phyloP scores from a whole-genome alignment of 805 yeast species.

The Starmerella stellata region DNA sequence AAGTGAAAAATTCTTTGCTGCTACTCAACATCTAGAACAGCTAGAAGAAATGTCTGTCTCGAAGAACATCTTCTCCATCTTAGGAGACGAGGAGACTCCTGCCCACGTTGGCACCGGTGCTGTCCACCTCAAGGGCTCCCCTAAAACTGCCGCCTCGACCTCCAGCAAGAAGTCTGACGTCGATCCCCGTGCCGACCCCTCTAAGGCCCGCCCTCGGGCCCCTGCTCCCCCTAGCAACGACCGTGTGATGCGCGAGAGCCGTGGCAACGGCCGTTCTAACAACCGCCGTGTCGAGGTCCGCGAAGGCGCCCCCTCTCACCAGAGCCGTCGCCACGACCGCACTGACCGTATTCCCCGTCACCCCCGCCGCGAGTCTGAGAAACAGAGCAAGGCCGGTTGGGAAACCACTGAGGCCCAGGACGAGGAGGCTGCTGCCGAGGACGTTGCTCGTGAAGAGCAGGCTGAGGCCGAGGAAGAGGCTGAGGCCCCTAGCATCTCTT shows the following conservation, averaged over 20 bases:
- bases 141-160: slow-evolving; percentile 47
- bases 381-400: slow-evolving; percentile 75
- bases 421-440: slow-evolving; percentile 32
- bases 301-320: slow-evolving; percentile 36
- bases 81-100: slow-evolving; percentile 13
- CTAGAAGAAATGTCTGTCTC: slow-evolving; percentile 11
- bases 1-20: slow-evolving; percentile 7
- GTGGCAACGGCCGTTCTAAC: slow-evolving; percentile 43
- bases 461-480: slow-evolving; percentile 25
- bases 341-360: slow-evolving; percentile 74
- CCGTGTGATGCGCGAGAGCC: slow-evolving; percentile 60
- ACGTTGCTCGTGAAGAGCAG: slow-evolving; percentile 26
- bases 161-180: slow-evolving; percentile 57
- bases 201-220: slow-evolving; percentile 38
- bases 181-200: slow-evolving; percentile 40
- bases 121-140: slow-evolving; percentile 19
- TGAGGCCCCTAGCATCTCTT: slow-evolving; percentile 33
- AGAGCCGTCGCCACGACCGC: slow-evolving; percentile 37
- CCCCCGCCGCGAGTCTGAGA: slow-evolving; percentile 67
- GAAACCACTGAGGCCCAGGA: slow-evolving; percentile 64
- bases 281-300: slow-evolving; percentile 30
- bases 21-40: neutral
- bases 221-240: slow-evolving; percentile 57
- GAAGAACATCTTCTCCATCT: slow-evolving; percentile 16
- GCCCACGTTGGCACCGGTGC: slow-evolving; percentile 12